Evolutionary conservation across 768 basidiomycete species (phyloP).

Genomic region (Panaeolus papilionaceus): DNA sequence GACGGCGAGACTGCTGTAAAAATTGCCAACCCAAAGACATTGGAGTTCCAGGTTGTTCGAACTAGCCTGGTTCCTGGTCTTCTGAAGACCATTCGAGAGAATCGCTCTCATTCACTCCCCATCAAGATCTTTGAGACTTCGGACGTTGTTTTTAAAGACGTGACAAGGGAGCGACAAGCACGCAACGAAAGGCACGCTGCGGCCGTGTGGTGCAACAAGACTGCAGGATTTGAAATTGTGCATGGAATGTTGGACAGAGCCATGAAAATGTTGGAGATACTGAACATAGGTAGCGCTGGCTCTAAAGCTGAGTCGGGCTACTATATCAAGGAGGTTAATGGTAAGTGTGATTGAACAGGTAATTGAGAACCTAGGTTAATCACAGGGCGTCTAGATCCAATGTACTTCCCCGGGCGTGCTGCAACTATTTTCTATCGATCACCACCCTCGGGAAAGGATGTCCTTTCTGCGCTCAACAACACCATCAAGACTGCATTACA

Average conservation of each 20-base stretch:
- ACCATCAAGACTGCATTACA: constrained; percentile 52
- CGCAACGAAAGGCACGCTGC: constrained; percentile 89
- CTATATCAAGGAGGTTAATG: constrained; percentile 86
- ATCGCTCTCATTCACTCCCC: constrained; percentile 90
- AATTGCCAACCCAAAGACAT: constrained; percentile 96
- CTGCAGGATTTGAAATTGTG: constrained; percentile 95
- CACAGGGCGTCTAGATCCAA: constrained; percentile 64
- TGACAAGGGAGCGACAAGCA: constrained; percentile 76
- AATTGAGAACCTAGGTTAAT: background rate
- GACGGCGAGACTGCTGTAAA: constrained; percentile 83
- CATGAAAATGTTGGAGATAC: constrained; percentile 96
- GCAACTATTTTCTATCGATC: constrained; percentile 90
- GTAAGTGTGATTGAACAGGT: constrained; percentile 51
- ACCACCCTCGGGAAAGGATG: constrained; percentile 41
- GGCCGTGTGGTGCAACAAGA: constrained; percentile 96
- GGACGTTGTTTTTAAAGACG: constrained; percentile 92
- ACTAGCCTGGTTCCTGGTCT: constrained; percentile 96
- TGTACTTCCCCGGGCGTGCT: constrained; percentile 95
- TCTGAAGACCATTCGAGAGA: constrained; percentile 96
- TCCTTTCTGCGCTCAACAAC: constrained; percentile 44
- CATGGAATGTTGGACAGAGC: constrained; percentile 94
- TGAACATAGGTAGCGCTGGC: constrained; percentile 69
- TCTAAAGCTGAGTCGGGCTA: constrained; percentile 75
- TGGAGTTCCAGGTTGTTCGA: constrained; percentile 97
- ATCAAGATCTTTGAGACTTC: constrained; percentile 94